Evolutionary conservation across 495 filamentous ascomycete species (phyloP), one percentile per base, ranked within the genome.

Genomic region (Umbilicaria muhlenbergii): DNA sequence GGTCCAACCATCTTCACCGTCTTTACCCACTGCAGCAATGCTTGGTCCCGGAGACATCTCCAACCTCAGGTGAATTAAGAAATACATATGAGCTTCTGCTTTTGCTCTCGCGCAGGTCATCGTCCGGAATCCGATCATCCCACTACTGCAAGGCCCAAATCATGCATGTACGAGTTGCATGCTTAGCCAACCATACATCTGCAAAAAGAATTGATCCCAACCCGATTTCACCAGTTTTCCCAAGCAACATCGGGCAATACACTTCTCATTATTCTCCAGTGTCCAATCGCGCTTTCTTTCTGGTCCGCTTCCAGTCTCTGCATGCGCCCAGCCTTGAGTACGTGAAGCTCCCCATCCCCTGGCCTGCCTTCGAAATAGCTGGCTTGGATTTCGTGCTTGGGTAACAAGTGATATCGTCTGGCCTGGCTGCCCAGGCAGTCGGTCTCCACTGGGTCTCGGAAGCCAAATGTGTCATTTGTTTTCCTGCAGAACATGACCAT

Each of bases 261-360:
- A 5, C 63, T 77, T 57, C 91, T 72, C 82, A 96, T 98, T 33
- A 98, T 78, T 16, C 63, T 60, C 91, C 91, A 98, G 63, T 98
- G 91, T 34, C 80, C 79, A 31, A 82, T 47, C 3, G 89, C 89
- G 46, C 77, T 81, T 41, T 67, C 63, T 55, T 76, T 70, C 58
- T 92, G 86, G 68, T 74, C 83, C 57, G 70, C 67, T 39, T 69
- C 68, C 43, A 94, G 55, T 49, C 73, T 65, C 11, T 67, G 63
- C 18, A 75, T 83, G 36, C 70, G 69, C 35, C 72, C 74, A 21
- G 58, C 64, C 52, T 59, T 62, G 45, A 86, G 57, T 4, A 81
- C 48, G 0, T 59, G 62, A 11, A 58, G 55, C 0, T 60, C 61
- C 8, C 45, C 58, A 28, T 49, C 57, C 16, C 60, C 57, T 15